Base-by-base conservation (phyloP, 306 rosid genomes). In the Sphenostylis stenocarpa region DNA sequence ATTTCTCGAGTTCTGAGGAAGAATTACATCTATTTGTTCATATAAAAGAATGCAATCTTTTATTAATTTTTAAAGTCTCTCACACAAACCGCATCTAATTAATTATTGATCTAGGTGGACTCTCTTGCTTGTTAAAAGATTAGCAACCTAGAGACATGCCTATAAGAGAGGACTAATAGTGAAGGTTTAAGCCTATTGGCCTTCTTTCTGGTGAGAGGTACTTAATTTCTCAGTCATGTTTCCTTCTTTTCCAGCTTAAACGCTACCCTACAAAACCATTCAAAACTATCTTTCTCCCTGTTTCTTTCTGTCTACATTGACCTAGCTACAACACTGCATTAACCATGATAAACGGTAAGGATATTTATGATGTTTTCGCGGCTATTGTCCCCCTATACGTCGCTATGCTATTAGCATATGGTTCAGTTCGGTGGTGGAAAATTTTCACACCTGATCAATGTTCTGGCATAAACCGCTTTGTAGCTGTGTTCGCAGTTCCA, bases 381-480 rank as follows among this genome's bases (percentile, higher is more conserved):
- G 95, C 92, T 14, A 80, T 91, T 23, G 98, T 93, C 51, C 98
- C 98, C 2, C 74, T 93, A 0, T 93, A 93, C 10, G 97, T 89
- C 16, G 98, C 97, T 16, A 91, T 93, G 97, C 77, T 91, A 11
- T 33, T 93, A 73, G 98, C 95, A 23, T 93, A 89, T 28, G 95
- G 91, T 24, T 93, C 98, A 0, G 93, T 93, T 10, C 74, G 88
- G 17, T 89, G 98, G 98, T 93, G 98, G 98, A 89, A 85, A 63
- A 86, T 89, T 81, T 90, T 93, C 87, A 89, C 97, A 2, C 91
- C 93, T 1, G 95, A 91, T 48, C 98, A 93, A 26, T 93, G 98
- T 83, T 86, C 90, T 29, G 98, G 98, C 16, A 93, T 93, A 64
- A 93, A 89, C 84, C 93, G 98, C 1, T 93, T 93, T 57, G 97